Base-by-base conservation (phyloP, 2,329 filamentous ascomycete genomes). In the Pseudogymnoascus sp. region DNA sequence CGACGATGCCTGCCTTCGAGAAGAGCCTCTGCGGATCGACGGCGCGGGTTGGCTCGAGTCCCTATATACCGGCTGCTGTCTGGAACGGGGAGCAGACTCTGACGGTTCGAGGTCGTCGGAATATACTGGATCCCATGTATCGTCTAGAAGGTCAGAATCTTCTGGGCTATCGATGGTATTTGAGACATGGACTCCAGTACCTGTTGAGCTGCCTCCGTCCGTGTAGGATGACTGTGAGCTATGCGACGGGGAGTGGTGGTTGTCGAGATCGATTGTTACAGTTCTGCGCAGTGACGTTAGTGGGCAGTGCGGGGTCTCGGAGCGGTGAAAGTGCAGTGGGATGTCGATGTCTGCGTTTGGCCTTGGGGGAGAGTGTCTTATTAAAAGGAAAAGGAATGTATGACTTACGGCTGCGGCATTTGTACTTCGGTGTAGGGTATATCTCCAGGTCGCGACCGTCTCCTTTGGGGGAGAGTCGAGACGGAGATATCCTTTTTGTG, bases 41-140 rank as follows among this genome's bases (percentile, higher is more conserved):
- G 73, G 66, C 74, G 74, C 60, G 14, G 42, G 31, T 10, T 46
- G 60, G 28, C 38, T 62, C 12, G 69, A 74, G 73, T 70, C 65
- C 63, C 69, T 63, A 56, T 70, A 69, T 65, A 69, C 64, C 60
- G 65, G 64, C 16, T 63, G 62, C 42, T 65, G 64, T 65, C 69
- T 65, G 37, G 70, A 69, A 62, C 69, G 67, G 40, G 84, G 87
- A 16, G 84, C 84, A 6, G 84, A 86, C 70, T 87, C 84, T 36
- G 79, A 81, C 12, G 84, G 84, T 2, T 82, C 80, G 66, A 85
- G 69, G 37, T 82, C 82, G 70, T 80, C 80, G 66, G 78, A 76
- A 59, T 78, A 74, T 14, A 78, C 72, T 50, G 60, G 61, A 59
- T 73, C 71, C 75, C 70, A 74, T 53, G 62, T 69, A 34, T 69